phyloP scores from a whole-genome alignment of 495 filamentous ascomycete genomes.

The Penicillium canariense region DNA sequence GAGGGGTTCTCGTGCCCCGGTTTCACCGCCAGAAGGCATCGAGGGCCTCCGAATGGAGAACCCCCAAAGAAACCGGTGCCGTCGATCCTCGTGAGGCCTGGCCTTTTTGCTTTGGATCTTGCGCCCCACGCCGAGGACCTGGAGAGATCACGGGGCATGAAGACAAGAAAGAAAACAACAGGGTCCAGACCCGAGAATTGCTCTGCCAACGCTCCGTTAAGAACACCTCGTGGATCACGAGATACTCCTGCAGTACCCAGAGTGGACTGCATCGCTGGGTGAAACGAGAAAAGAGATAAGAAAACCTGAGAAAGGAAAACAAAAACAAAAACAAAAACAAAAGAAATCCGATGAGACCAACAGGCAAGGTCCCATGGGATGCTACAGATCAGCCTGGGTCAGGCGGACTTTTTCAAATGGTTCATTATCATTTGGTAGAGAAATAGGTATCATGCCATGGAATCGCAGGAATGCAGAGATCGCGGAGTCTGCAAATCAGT shows the following conservation, averaged over 20 bases:
- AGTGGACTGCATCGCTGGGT: constrained; percentile 67
- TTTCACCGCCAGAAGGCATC: constrained; percentile 49
- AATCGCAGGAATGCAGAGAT: constrained; percentile 17
- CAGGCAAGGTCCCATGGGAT: not conserved
- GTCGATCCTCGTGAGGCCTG: constrained; percentile 56
- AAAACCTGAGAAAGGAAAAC: constrained; percentile 1
- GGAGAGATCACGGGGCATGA: constrained; percentile 27
- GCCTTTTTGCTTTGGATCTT: not conserved
- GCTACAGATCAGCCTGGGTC: constrained; percentile 11
- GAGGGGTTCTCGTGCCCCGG: constrained; percentile 72
- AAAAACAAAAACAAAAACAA: constrained; percentile 1
- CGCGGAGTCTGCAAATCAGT: constrained; percentile 23
- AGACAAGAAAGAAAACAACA: constrained; percentile 21
- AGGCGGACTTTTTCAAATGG: constrained; percentile 11
- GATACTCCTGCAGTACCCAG: constrained; percentile 63
- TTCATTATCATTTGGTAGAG: constrained; percentile 14
- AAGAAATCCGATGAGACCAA: not conserved
- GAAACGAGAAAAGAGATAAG: constrained; percentile 9
- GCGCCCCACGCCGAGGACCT: not conserved
- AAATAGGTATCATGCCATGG: constrained; percentile 31
- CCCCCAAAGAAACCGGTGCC: constrained; percentile 57
- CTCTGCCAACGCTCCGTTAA: constrained; percentile 81
- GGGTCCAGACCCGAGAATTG: constrained; percentile 26
- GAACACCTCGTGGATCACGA: constrained; percentile 52
- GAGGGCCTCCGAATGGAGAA: constrained; percentile 26